Evolutionary conservation across 768 basidiomycete species (phyloP).

Genomic region (Leccinum uliginosum): DNA sequence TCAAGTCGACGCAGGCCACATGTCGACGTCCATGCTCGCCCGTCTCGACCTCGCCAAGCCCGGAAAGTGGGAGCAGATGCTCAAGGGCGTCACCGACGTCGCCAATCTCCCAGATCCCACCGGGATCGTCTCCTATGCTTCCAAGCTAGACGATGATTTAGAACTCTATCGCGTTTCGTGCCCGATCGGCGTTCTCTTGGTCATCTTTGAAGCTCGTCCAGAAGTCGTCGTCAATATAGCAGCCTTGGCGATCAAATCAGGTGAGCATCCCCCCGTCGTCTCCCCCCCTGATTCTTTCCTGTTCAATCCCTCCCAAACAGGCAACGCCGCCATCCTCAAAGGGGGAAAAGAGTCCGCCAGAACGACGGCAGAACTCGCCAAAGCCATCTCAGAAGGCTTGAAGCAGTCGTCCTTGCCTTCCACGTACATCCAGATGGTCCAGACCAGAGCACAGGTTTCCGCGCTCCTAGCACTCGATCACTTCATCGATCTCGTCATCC

Average conservation of each 20-base stretch:
- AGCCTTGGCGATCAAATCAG: constrained; percentile 92
- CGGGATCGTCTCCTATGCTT: constrained; percentile 82
- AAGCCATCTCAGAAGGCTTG: constrained; percentile 76
- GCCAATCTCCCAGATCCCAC: constrained; percentile 83
- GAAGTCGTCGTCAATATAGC: constrained; percentile 99
- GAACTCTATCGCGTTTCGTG: constrained; percentile 93
- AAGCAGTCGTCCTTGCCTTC: constrained; percentile 66
- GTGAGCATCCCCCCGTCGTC: constrained; percentile 39
- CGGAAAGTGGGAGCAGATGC: constrained; percentile 94
- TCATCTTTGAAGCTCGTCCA: constrained; percentile 96
- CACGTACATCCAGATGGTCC: constrained; percentile 87
- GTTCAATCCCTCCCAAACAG: constrained; percentile 36
- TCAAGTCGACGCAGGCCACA: constrained; percentile 78
- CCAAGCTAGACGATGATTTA: constrained; percentile 80
- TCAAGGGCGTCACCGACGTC: constrained; percentile 86
- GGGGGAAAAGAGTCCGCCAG: constrained; percentile 93
- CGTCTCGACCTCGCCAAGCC: constrained; percentile 74
- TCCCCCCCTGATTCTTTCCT: not conserved
- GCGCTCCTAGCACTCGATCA: constrained; percentile 80
- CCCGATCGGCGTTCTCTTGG: constrained; percentile 92
- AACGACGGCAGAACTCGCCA: constrained; percentile 72
- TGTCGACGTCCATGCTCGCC: constrained; percentile 80
- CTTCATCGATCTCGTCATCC: constrained; percentile 96
- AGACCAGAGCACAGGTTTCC: constrained; percentile 88
- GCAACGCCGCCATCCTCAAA: constrained; percentile 95